A percentile compares a stretch with the other conserved stretches of the same genome.
Evolutionary conservation across 2,329 filamentous ascomycete species (phyloP).

Genomic region (Sclerotinia nivalis): DNA sequence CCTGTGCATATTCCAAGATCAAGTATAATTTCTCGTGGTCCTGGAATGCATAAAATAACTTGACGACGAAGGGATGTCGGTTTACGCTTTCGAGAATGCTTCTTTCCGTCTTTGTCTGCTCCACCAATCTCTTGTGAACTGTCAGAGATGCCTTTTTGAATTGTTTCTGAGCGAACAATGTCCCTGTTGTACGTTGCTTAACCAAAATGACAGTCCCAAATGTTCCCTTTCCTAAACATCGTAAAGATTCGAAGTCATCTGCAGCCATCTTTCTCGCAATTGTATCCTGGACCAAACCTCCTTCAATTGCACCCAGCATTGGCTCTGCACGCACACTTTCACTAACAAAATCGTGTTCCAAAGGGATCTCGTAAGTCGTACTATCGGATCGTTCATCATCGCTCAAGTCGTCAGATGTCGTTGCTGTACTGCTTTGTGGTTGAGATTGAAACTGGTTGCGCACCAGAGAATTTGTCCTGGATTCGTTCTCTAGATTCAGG

Average conservation of each 20-base stretch:
- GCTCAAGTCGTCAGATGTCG: slow-evolving; percentile 47
- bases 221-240: slow-evolving; percentile 92
- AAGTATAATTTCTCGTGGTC: slow-evolving; percentile 97
- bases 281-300: slow-evolving; percentile 52
- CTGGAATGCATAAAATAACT: slow-evolving; percentile 97
- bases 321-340: slow-evolving; percentile 51
- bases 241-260: slow-evolving; percentile 84
- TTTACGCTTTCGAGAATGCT: slow-evolving; percentile 95
- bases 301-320: slow-evolving; percentile 51
- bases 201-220: slow-evolving; percentile 95
- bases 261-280: slow-evolving; percentile 78
- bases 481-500: slow-evolving; percentile 61
- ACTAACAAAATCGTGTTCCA: slow-evolving; percentile 84
- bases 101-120: slow-evolving; percentile 97
- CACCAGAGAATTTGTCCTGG: slow-evolving; percentile 58
- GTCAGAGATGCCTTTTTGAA: slow-evolving; percentile 96
- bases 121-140: slow-evolving; percentile 91
- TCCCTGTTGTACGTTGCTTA: slow-evolving; percentile 82
- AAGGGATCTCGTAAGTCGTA: slow-evolving; percentile 80
- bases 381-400: slow-evolving; percentile 67
- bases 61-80: slow-evolving; percentile 95
- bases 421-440: slow-evolving; percentile 49
- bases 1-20: slow-evolving; percentile 95
- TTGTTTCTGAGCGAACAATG: slow-evolving; percentile 95
- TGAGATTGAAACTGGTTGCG: slow-evolving; percentile 59